Base-by-base conservation (phyloP, 805 yeast genomes). In the Middelhovenomyces tepae region DNA sequence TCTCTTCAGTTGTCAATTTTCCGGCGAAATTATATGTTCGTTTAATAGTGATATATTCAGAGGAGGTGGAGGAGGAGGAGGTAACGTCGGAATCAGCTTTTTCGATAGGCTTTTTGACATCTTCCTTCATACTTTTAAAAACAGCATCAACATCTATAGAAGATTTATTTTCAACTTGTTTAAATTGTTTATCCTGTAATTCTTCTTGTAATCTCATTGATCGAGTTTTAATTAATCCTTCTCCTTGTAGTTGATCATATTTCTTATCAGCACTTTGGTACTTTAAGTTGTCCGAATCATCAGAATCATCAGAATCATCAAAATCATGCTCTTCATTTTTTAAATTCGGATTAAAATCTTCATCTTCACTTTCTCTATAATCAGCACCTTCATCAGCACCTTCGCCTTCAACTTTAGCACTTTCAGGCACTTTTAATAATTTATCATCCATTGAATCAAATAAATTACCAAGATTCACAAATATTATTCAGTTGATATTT, bases 21-120 rank as follows among this genome's bases (percentile, higher is more conserved):
- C 96, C 96, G 0, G 98, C 97, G 66, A 85, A 89, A 37, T 82
- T 80, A 52, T 83, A 89, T 2, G 77, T 72, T 41, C 91, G 67
- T 39, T 72, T 76, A 36, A 89, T 86, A 45, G 74, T 72, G 36
- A 89, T 70, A 50, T 68, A 68, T 32, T 76, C 75, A 11, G 64
- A 67, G 11, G 46, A 50, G 4, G 32, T 25, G 16, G 32, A 15
- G 21, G n/a, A 14, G 24, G 17, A 10, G 23, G 13, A 5, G 28
- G 37, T 14, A 22, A 11, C 6, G 22, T 16, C 9, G 16, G 27
- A 18, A 7, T 4, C 14, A 7, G 32, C 26, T 30, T 29, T 31
- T 37, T 15, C 16, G 28, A 30, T 7, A 36, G 42, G 18, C 20
- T 26, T 14, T 10, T 11, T 19, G 25, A 18, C 22, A 14, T 21